A percentile compares a stretch with the other conserved stretches of the same genome.
These are phyloP conservation scores for Podaxis carcinomalis DNA, from an alignment of 768 basidiomycete genomes.

Conservation along the genomic window DNA sequence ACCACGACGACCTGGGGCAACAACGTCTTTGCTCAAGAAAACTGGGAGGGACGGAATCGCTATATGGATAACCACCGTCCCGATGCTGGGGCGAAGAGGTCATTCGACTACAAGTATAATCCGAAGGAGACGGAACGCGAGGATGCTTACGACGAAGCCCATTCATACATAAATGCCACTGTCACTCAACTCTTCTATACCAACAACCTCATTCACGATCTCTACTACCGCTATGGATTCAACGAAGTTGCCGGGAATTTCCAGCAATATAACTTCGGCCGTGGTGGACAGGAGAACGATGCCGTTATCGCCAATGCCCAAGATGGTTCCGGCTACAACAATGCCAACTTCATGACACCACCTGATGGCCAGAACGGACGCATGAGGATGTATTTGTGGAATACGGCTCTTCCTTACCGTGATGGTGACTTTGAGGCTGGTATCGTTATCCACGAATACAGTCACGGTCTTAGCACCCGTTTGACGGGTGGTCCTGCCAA, in stretches of 20 bases:
- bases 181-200: conserved; percentile 90
- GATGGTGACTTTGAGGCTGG: conserved; percentile 97
- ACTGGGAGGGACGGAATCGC: conserved; percentile 70
- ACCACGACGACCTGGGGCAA: conserved; percentile 85
- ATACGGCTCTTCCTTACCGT: conserved; percentile 82
- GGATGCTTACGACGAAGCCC: conserved; percentile 67
- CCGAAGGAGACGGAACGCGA: conserved; percentile 52
- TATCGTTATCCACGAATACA: conserved; percentile 89
- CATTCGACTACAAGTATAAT: conserved; percentile 73
- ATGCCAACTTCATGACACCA: conserved; percentile 88
- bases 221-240: conserved; percentile 85
- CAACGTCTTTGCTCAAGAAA: conserved; percentile 93
- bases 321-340: conserved; percentile 91
- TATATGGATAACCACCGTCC: conserved; percentile 81
- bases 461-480: conserved; percentile 90
- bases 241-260: conserved; percentile 92
- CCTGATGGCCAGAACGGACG: conserved; percentile 84
- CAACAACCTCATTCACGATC: conserved; percentile 73
- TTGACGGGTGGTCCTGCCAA: conserved; percentile 92
- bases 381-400: conserved; percentile 98
- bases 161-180: conserved; percentile 82
- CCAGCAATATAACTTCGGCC: conserved; percentile 95
- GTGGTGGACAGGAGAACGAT: conserved; percentile 83
- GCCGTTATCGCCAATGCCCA: conserved; percentile 94
- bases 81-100: conserved; percentile 46